phyloP scores from a whole-genome alignment of 139 green algal genomes.

The Microglena sp. region DNA sequence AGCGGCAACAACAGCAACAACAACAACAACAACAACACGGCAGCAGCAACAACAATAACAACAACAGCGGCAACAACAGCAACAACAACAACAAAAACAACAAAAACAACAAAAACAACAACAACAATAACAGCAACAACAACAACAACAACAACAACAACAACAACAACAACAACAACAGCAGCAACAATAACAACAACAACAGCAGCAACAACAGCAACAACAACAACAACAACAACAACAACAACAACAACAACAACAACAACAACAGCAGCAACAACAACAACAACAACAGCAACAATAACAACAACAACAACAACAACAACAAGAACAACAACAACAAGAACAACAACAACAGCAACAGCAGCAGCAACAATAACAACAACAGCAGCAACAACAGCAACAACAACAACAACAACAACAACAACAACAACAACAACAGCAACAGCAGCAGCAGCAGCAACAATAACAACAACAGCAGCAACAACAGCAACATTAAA shows the following conservation, averaged over 20 bases:
- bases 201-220: conserved; percentile 6
- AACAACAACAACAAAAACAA: no score
- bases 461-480: neutral
- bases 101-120: no score
- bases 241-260: neutral
- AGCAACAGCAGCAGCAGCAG: neutral
- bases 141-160: neutral
- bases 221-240: neutral
- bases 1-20: neutral
- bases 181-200: no score
- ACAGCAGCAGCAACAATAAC: neutral
- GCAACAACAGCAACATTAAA: no score
- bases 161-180: neutral
- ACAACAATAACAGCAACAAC: no score
- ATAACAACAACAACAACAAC: neutral
- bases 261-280: neutral
- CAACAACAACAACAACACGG: no score
- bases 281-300: neutral
- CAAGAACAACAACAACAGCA: neutral
- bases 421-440: neutral
- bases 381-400: neutral
- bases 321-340: conserved; percentile 3
- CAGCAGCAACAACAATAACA: no score
- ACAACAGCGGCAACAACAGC: neutral
- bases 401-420: neutral